Percentiles rank a stretch among this genome's conserved stretches.
Evolutionary conservation across 2,329 filamentous ascomycete species (phyloP).

Genomic region (Fusarium pseudonygamai): DNA sequence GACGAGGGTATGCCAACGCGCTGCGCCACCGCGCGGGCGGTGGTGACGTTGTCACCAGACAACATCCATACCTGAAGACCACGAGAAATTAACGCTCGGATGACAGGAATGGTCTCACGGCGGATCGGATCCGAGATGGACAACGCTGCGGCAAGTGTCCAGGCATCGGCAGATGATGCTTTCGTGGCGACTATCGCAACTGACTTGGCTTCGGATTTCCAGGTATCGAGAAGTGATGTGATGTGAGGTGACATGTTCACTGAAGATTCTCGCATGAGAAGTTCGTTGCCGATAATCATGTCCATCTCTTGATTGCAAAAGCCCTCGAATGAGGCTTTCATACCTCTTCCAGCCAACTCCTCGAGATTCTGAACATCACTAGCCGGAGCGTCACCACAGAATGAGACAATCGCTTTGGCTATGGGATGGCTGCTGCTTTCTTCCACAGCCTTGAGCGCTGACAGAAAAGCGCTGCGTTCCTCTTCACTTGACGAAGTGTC

Average conservation of each 20-base stretch:
- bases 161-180: conserved; percentile 42
- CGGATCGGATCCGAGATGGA: conserved; percentile 85
- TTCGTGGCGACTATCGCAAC: conserved; percentile 67
- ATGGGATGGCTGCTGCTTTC: conserved; percentile 79
- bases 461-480: conserved; percentile 53
- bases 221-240: conserved; percentile 55
- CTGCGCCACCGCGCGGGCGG: conserved; percentile 79
- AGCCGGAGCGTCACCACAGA: conserved; percentile 59
- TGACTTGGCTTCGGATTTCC: conserved; percentile 72
- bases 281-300: conserved; percentile 77
- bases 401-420: conserved; percentile 73
- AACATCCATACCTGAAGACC: conserved; percentile 89
- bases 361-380: conserved; percentile 58
- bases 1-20: conserved; percentile 76
- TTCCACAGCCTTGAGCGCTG: conserved; percentile 69
- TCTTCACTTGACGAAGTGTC: conserved; percentile 37
- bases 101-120: conserved; percentile 72
- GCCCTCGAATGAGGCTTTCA: conserved; percentile 61
- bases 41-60: conserved; percentile 89
- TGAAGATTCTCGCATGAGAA: conserved; percentile 65
- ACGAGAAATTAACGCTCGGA: conserved; percentile 69
- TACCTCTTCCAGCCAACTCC: conserved; percentile 76
- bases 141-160: conserved; percentile 71
- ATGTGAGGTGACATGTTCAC: conserved; percentile 52
- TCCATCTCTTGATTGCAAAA: conserved; percentile 47